phyloP scores from a whole-genome alignment of 768 basidiomycete genomes.

The Suillus plorans region DNA sequence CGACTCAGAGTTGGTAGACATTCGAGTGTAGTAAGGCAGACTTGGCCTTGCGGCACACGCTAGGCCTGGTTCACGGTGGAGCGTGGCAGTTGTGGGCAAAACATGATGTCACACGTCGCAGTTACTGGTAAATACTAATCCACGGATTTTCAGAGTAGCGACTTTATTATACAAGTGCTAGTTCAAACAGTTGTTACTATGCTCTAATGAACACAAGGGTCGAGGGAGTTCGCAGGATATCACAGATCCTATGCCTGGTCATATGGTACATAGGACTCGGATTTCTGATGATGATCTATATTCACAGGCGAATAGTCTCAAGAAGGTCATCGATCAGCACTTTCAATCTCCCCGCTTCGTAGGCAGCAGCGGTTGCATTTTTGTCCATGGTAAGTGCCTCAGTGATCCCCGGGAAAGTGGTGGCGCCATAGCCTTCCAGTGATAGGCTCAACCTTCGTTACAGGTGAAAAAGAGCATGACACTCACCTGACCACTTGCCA shows the following conservation, averaged over 20 bases:
- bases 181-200: not conserved
- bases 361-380: slow-evolving; percentile 57
- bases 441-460: not conserved
- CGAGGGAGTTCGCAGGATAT: not conserved
- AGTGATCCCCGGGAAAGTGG: slow-evolving; percentile 76
- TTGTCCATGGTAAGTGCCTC: slow-evolving; percentile 74
- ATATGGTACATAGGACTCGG: not conserved
- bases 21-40: not conserved
- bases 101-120: not conserved
- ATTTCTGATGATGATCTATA: not conserved
- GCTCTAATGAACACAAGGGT: not conserved
- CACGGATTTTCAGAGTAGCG: not conserved
- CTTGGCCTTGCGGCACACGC: not conserved
- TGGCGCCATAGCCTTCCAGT: slow-evolving; percentile 69
- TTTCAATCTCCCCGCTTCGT: slow-evolving; percentile 63
- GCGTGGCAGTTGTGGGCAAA: not conserved
- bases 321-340: slow-evolving; percentile 52
- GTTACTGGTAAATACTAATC: not conserved
- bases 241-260: not conserved
- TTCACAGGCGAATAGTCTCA: slow-evolving; percentile 25
- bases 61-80: not conserved
- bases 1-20: slow-evolving; percentile 6
- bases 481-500: slow-evolving; percentile 75
- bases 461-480: not conserved
- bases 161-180: not conserved